Evolutionary conservation across 495 filamentous ascomycete genomes (phyloP).

Genomic region (Hypoxylon rickii): DNA sequence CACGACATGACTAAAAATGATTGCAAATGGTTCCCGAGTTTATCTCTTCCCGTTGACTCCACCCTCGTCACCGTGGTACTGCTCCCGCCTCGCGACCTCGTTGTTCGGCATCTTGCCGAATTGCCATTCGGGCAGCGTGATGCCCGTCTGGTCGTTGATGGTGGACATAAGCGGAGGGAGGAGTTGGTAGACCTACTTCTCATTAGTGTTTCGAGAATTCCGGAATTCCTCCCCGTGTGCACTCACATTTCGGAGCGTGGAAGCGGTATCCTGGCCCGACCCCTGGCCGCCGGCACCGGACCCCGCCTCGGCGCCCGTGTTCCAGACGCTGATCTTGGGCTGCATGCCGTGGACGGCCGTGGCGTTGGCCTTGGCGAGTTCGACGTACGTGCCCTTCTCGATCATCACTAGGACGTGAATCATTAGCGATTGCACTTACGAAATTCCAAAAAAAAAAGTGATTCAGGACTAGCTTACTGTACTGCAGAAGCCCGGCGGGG

Average conservation of each 20-base stretch:
- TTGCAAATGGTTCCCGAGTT: no score
- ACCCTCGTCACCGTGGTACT: background rate
- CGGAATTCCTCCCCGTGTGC: no score
- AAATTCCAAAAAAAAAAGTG: background rate
- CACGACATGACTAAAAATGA: no score
- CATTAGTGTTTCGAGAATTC: no score
- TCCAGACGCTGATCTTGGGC: constrained; percentile 89
- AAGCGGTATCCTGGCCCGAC: constrained; percentile 40
- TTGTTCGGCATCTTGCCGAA: constrained; percentile 51
- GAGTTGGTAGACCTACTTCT: constrained; percentile 68
- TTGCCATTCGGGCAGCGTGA: constrained; percentile 73
- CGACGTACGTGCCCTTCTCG: constrained; percentile 66
- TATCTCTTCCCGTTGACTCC: constrained; percentile 13
- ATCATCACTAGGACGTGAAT: constrained; percentile 63
- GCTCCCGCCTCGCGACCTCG: constrained; percentile 17
- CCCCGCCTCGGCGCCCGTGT: constrained; percentile 63
- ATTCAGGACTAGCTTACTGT: constrained; percentile 40
- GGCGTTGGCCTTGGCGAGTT: constrained; percentile 71
- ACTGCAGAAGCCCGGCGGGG: constrained; percentile 72
- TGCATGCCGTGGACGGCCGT: constrained; percentile 73
- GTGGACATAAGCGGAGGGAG: constrained; percentile 78
- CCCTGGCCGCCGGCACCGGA: constrained; percentile 38
- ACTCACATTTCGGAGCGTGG: constrained; percentile 49
- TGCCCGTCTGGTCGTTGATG: constrained; percentile 84
- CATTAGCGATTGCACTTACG: background rate